Percentiles rank a stretch among this genome's conserved stretches.
phyloP scores from a whole-genome alignment of 345 rosid species.

The Eucalyptus caleyi region DNA sequence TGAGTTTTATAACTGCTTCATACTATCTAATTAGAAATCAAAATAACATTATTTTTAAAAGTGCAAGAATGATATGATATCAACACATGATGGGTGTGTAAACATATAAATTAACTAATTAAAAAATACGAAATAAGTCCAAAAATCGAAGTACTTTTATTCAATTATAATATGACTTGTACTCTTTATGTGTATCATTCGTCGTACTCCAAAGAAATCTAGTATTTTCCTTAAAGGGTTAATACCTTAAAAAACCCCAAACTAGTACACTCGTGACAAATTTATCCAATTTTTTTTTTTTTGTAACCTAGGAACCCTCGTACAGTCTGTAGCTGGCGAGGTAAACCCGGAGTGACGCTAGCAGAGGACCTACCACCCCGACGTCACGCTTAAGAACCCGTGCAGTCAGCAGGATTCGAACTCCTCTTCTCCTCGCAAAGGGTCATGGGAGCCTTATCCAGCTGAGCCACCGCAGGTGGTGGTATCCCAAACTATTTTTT shows the following conservation, averaged over 20 bases:
- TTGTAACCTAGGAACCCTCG: too few relatives aligned
- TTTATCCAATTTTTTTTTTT: too few relatives aligned
- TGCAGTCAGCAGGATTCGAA: accelerated
- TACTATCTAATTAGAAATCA: not conserved
- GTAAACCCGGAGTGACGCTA: too few relatives aligned
- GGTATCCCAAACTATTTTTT: too few relatives aligned
- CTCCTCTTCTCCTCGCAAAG: too few relatives aligned
- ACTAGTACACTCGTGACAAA: too few relatives aligned
- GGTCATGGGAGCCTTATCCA: too few relatives aligned
- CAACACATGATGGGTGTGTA: not conserved
- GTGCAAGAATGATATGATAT: too few relatives aligned
- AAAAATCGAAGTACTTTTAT: not conserved
- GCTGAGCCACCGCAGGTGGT: too few relatives aligned
- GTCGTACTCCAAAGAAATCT: not conserved
- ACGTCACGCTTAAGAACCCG: too few relatives aligned
- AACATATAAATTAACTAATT: not conserved
- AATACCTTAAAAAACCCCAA: not conserved
- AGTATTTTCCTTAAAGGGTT: not conserved
- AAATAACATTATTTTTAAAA: not conserved
- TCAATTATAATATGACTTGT: not conserved
- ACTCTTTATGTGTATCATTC: not conserved
- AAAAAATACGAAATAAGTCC: not conserved
- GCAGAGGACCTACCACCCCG: too few relatives aligned
- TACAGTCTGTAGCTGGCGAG: accelerated
- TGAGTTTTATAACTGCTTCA: not conserved